A percentile compares a stretch with the other conserved stretches of the same genome.
Evolutionary conservation across 1,284 basidiomycete species (phyloP).

Genomic region (Schizophyllum commune): DNA sequence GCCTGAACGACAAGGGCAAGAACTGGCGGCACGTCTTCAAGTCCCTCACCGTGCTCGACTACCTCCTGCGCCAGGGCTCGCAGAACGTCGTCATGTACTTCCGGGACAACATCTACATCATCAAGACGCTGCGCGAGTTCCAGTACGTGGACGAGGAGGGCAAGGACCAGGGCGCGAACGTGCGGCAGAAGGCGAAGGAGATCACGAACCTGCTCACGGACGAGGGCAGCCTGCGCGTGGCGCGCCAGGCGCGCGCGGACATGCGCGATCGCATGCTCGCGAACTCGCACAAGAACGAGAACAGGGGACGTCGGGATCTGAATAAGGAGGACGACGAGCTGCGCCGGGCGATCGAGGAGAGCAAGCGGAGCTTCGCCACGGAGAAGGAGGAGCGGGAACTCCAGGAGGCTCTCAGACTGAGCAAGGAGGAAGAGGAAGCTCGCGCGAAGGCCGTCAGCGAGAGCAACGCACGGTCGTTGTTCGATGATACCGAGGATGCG

Average conservation of each 20-base stretch:
- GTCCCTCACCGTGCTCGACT: slow-evolving; percentile 95
- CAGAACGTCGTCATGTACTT: slow-evolving; percentile 99
- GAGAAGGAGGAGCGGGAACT: slow-evolving; percentile 70
- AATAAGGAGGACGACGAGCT: slow-evolving; percentile 73
- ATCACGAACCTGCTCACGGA: slow-evolving; percentile 96
- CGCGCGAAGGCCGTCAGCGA: slow-evolving; percentile 66
- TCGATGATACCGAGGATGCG: slow-evolving; percentile 55
- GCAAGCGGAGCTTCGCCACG: slow-evolving; percentile 42
- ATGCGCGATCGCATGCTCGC: slow-evolving; percentile 95
- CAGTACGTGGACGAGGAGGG: slow-evolving; percentile 94
- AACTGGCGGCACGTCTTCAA: slow-evolving; percentile 99
- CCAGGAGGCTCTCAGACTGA: slow-evolving; percentile 70
- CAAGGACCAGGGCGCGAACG: slow-evolving; percentile 97
- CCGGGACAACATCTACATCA: slow-evolving; percentile 93
- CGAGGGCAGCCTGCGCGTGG: slow-evolving; percentile 78
- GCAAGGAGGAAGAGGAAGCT: slow-evolving; percentile 81
- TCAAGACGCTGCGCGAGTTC: slow-evolving; percentile 99
- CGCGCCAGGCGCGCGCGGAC: slow-evolving; percentile 76
- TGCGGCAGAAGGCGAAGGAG: slow-evolving; percentile 98
- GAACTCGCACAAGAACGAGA: slow-evolving; percentile 35
- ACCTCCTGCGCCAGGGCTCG: slow-evolving; percentile 92
- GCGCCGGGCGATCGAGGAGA: slow-evolving; percentile 78
- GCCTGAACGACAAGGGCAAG: slow-evolving; percentile 99
- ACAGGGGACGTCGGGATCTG: slow-evolving; percentile 36
- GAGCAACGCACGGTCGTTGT: slow-evolving; percentile 69